A percentile compares a stretch with the other conserved stretches of the same genome.
phyloP scores from a whole-genome alignment of 2,329 filamentous ascomycete species.

The Aspergillus melleus region DNA sequence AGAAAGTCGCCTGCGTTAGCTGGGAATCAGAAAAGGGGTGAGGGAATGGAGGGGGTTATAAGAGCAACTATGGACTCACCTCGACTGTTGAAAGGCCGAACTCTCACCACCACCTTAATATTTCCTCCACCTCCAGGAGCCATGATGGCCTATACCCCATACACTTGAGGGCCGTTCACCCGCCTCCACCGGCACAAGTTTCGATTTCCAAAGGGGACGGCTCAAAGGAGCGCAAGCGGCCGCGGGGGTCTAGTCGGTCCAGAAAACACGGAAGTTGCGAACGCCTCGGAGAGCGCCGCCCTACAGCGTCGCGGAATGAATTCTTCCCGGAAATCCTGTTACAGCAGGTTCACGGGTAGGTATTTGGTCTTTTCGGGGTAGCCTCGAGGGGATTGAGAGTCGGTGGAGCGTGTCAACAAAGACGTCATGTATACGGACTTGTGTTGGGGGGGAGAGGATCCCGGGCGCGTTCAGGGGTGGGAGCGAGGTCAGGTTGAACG shows the following conservation, averaged over 20 bases:
- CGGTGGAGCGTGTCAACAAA: slow-evolving; percentile 32
- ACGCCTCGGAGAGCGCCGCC: slow-evolving; percentile 35
- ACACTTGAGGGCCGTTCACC: slow-evolving; percentile 25
- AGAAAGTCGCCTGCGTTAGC: slow-evolving; percentile 10
- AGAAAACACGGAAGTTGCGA: slow-evolving; percentile 28
- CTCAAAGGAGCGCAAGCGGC: slow-evolving; percentile 1
- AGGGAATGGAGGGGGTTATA: too few relatives aligned
- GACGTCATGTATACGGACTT: slow-evolving; percentile 35
- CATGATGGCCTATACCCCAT: slow-evolving; percentile 53
- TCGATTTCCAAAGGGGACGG: slow-evolving; percentile 10
- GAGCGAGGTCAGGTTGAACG: neutral
- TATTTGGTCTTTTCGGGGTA: slow-evolving; percentile 9
- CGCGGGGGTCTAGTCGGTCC: neutral
- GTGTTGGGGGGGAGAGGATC: slow-evolving; percentile 18
- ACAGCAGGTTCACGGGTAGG: neutral
- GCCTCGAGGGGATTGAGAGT: slow-evolving; percentile 17
- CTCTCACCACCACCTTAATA: slow-evolving; percentile 99
- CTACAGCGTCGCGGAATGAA: slow-evolving; percentile 16
- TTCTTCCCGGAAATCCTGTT: neutral
- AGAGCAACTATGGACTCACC: slow-evolving; percentile 53
- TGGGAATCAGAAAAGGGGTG: neutral
- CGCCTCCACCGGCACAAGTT: slow-evolving; percentile 13
- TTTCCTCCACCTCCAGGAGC: slow-evolving; percentile 80
- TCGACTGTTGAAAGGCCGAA: slow-evolving; percentile 93
- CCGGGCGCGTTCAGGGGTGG: slow-evolving; percentile 20